phyloP scores from a whole-genome alignment of 2,329 filamentous ascomycete species.

The Fonsecaea erecta region DNA sequence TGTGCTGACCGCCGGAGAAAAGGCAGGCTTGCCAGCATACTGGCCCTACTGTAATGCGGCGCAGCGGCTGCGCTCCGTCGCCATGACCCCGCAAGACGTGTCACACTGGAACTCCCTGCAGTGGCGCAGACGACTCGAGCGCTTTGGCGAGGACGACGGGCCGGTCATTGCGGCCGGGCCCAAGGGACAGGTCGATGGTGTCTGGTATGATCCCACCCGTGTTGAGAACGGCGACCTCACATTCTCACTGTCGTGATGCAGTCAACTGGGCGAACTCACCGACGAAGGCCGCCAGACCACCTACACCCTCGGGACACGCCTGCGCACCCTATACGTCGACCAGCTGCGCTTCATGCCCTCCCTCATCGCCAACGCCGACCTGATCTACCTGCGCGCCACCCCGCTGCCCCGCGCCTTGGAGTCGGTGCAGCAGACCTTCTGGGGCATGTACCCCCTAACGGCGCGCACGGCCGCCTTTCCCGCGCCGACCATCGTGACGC shows the following conservation, averaged over 20 bases:
- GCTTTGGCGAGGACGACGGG: constrained; percentile 73
- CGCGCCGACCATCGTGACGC: constrained; percentile 67
- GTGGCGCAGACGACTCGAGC: constrained; percentile 77
- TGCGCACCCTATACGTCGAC: constrained; percentile 75
- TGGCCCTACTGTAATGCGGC: constrained; percentile 93
- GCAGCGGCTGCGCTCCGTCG: constrained; percentile 68
- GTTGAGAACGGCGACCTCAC: background rate
- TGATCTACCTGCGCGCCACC: constrained; percentile 74
- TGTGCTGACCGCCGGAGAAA: constrained; percentile 2
- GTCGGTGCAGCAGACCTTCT: constrained; percentile 75
- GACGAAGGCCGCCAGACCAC: constrained; percentile 76
- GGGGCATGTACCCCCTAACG: constrained; percentile 71
- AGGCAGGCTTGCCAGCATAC: constrained; percentile 59
- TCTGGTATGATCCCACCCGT: constrained; percentile 68
- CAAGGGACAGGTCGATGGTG: constrained; percentile 70
- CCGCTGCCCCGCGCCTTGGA: constrained; percentile 76
- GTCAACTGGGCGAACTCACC: constrained; percentile 69
- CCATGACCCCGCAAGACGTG: constrained; percentile 59
- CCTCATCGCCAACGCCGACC: constrained; percentile 59
- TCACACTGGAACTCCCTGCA: constrained; percentile 63
- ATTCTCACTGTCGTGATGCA: constrained; percentile 33
- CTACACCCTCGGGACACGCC: constrained; percentile 67
- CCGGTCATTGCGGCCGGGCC: constrained; percentile 72
- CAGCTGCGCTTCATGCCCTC: constrained; percentile 72
- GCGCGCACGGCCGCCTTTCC: constrained; percentile 59